Evolutionary conservation across 805 yeast genomes (phyloP).

Genomic region (Sugiyamaella marilandica): DNA sequence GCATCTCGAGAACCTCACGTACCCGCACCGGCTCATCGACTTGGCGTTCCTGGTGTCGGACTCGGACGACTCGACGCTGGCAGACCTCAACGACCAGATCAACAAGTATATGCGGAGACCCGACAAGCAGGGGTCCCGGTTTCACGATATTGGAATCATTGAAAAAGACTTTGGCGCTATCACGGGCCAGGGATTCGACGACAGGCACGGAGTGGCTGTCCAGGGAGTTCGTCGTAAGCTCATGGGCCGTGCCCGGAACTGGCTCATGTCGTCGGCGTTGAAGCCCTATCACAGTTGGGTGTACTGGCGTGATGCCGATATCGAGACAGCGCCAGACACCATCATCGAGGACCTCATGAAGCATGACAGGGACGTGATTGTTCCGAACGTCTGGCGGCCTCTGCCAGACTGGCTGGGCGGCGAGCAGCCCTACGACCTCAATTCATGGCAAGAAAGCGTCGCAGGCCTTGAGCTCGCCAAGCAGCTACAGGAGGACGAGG

Average conservation of each 20-base stretch:
- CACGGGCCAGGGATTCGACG: slow-evolving; percentile 91
- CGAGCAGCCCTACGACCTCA: slow-evolving; percentile 93
- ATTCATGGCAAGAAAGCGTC: slow-evolving; percentile 91
- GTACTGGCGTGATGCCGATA: slow-evolving; percentile 98
- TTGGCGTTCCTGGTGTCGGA: slow-evolving; percentile 79
- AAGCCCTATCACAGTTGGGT: slow-evolving; percentile 96
- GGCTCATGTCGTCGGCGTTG: slow-evolving; percentile 84
- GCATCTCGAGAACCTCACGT: slow-evolving; percentile 72
- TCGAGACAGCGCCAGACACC: slow-evolving; percentile 84
- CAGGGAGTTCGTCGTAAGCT: slow-evolving; percentile 94
- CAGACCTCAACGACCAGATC: slow-evolving; percentile 49
- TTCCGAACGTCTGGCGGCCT: slow-evolving; percentile 98
- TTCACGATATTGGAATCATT: slow-evolving; percentile 65
- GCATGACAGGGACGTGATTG: slow-evolving; percentile 87
- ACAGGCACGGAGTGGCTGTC: slow-evolving; percentile 93
- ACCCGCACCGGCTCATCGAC: slow-evolving; percentile 75
- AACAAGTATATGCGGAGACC: slow-evolving; percentile 26
- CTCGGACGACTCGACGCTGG: slow-evolving; percentile 79
- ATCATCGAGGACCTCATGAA: slow-evolving; percentile 90
- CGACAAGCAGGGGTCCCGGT: neutral
- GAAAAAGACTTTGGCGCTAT: slow-evolving; percentile 91
- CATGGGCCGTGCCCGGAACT: slow-evolving; percentile 95
- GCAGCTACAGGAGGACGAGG: slow-evolving; percentile 82
- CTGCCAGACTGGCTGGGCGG: slow-evolving; percentile 84
- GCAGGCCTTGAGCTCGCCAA: slow-evolving; percentile 49